Percentiles rank a stretch among this genome's conserved stretches.
Conservation (phyloP, 345 rosid species). For the Lepidium aucheri region DNA sequence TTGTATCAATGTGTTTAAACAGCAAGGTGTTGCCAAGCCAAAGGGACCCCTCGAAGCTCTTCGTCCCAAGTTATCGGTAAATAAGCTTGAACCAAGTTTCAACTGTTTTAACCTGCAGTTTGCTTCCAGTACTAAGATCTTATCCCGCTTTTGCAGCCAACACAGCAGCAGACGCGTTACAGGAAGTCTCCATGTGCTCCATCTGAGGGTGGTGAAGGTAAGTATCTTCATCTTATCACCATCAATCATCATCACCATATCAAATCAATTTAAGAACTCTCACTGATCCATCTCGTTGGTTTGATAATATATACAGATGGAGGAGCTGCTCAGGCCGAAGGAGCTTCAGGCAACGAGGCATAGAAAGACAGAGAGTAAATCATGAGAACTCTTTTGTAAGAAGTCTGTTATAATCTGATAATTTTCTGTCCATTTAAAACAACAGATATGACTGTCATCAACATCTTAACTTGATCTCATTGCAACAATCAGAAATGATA, state of each 20-base stretch:
- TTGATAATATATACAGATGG: conserved; percentile 37
- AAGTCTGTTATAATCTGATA: conserved; percentile 17
- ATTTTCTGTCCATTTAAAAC: conserved; percentile 5
- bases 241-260: not conserved
- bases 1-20: conserved; percentile 8
- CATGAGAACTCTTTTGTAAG: conserved; percentile 6
- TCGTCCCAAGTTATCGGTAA: conserved; percentile 97
- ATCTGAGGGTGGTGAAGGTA: conserved; percentile 78
- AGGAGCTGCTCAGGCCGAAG: conserved; percentile 56
- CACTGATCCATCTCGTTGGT: not conserved
- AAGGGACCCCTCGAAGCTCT: conserved; percentile 99
- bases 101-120: not conserved
- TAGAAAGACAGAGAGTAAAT: conserved; percentile 26
- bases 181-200: conserved; percentile 93
- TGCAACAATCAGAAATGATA: not conserved
- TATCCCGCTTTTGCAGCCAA: conserved; percentile 48
- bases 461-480: conserved; percentile 12
- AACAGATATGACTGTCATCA: conserved; percentile 1
- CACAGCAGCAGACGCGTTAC: conserved; percentile 96
- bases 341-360: conserved; percentile 27
- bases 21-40: conserved; percentile 98
- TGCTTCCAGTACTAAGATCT: not conserved
- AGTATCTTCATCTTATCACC: not conserved
- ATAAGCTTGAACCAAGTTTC: not conserved
- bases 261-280: not conserved